Base-by-base conservation (phyloP, 2,329 filamentous ascomycete genomes). In the Penicillium olsonii region DNA sequence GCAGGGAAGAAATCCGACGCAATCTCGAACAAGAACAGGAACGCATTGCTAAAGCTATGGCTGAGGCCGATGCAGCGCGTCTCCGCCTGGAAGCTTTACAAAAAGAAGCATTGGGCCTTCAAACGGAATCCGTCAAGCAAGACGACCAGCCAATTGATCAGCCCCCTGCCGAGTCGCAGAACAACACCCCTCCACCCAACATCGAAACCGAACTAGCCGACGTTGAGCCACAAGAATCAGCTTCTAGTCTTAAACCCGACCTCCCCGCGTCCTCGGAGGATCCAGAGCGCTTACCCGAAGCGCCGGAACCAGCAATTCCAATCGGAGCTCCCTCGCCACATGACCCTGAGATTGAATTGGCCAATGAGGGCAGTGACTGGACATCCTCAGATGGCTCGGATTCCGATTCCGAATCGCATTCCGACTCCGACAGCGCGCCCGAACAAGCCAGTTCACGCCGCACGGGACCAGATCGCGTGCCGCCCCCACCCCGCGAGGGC, bases 11-110 rank as follows among this genome's bases (percentile, higher is more conserved):
- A 49, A 62, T 74, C 26, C 66, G 66, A 22, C 68, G 65, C 59
- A 73, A 69, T 48, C 78, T 90, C 38, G 80, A 85, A 61, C 87
- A 85, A 67, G 85, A 89, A 52, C 86, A 90, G 67, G 72, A 69
- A 55, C 66, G 67, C 34, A 67, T 74, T 37, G 71, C 70, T 34
- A 72, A 73, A 56, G 75, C 75, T 6, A 72, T 77, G 52, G 73
- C 71, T 0, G 68, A 73, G 52, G 71, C 71, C 4, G 68, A 70
- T 40, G 67, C 64, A 43, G 69, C 69, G 48, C 68, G 68, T 33
- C 60, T 68, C 14, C 65, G 63, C 29, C 61, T 66, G 15, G 68
- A 71, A 50, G 63, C 62, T 24, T 51, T 66, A 33, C 63, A 67
- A 50, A 62, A 63, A 42, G 56, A 57, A n/a, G 52, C 52, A 5